Percentiles rank a stretch among this genome's conserved stretches.
Evolutionary conservation across 345 rosid genomes (phyloP).

Genomic region (Syzygium oleosum): DNA sequence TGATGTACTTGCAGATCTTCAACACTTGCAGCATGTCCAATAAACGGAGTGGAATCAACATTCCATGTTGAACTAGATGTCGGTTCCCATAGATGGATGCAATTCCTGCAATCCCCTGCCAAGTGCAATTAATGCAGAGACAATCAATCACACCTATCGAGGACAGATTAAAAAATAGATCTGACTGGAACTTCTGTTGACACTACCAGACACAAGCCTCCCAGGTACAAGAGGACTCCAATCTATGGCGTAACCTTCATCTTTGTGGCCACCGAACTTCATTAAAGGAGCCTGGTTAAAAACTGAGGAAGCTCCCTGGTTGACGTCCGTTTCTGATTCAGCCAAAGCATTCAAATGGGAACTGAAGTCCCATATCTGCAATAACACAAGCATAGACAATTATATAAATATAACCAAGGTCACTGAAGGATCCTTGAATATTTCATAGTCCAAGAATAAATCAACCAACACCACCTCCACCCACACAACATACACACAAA

Average conservation of each 20-base stretch:
- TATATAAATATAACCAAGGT: background rate
- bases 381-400: background rate
- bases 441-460: background rate
- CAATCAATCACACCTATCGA: background rate
- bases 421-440: background rate
- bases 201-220: slow-evolving; percentile 77
- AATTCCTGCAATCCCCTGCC: slow-evolving; percentile 82
- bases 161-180: background rate
- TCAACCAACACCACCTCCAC: background rate
- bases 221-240: slow-evolving; percentile 88
- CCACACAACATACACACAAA: background rate
- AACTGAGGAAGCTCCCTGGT: slow-evolving; percentile 46
- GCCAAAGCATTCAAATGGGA: slow-evolving; percentile 76
- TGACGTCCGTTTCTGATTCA: slow-evolving; percentile 52
- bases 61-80: slow-evolving; percentile 68
- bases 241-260: slow-evolving; percentile 89
- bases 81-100: slow-evolving; percentile 90
- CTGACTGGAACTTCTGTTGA: background rate
- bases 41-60: slow-evolving; percentile 58
- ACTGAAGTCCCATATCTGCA: slow-evolving; percentile 86
- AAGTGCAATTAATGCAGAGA: background rate
- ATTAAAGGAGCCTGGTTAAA: slow-evolving; percentile 70
- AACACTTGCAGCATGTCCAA: slow-evolving; percentile 80
- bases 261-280: slow-evolving; percentile 81
- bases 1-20: slow-evolving; percentile 78